These are phyloP conservation scores for Annulohypoxylon bovei DNA, from an alignment of 495 filamentous ascomycete genomes.

Conservation along the genomic window DNA sequence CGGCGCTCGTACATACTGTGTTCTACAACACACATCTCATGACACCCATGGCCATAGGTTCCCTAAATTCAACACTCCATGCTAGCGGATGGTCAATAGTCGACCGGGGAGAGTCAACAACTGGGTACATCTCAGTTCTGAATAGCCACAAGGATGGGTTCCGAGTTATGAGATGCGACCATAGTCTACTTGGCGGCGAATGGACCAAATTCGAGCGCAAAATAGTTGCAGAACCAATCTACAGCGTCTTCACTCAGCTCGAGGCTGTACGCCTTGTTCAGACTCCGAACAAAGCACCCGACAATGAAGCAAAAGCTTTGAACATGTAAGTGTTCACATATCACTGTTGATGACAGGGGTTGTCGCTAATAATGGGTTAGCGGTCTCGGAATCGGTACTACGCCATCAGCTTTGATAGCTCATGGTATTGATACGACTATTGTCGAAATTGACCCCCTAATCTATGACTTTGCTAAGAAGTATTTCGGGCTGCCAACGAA, in stretches of 20 bases:
- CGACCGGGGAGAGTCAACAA: conserved; percentile 82
- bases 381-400: conserved; percentile 91
- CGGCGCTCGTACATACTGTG: conserved; percentile 74
- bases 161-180: conserved; percentile 89
- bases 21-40: conserved; percentile 77
- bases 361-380: conserved; percentile 54
- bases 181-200: conserved; percentile 93
- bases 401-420: conserved; percentile 82
- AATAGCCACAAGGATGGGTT: conserved; percentile 76
- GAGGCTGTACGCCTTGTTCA: conserved; percentile 88
- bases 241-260: conserved; percentile 90
- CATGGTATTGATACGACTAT: conserved; percentile 93
- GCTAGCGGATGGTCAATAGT: conserved; percentile 69
- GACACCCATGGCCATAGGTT: conserved; percentile 58
- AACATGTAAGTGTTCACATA: conserved; percentile 72
- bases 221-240: conserved; percentile 82
- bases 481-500: conserved; percentile 85
- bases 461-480: conserved; percentile 79
- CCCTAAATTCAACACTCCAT: conserved; percentile 71
- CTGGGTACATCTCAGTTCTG: conserved; percentile 91
- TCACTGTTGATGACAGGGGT: neutral
- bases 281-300: conserved; percentile 60
- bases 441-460: conserved; percentile 91
- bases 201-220: conserved; percentile 72
- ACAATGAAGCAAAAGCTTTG: conserved; percentile 78